These are phyloP conservation scores for Malus hybrid DNA, from an alignment of 331 rosid species.

Conservation along the genomic window DNA sequence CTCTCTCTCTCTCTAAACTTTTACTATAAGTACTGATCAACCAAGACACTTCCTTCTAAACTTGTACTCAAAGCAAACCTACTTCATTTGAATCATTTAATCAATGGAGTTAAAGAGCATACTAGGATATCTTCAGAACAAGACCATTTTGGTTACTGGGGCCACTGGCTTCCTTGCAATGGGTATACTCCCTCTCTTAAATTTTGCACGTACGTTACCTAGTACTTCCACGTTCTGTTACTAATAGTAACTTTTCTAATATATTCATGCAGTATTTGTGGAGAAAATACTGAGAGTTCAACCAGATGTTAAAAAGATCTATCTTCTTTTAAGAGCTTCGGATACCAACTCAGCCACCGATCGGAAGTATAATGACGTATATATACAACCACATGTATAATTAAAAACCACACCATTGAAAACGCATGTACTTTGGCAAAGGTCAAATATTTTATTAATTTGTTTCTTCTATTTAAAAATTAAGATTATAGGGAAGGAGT, in stretches of 20 bases:
- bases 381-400: neutral
- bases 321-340: conserved; percentile 46
- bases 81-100: too few species aligned
- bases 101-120: conserved; percentile 50
- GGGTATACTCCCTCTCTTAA: conserved; percentile 26
- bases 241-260: neutral
- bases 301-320: conserved; percentile 60
- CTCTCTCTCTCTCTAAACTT: too few species aligned
- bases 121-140: conserved; percentile 37
- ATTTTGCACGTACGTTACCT: too few species aligned
- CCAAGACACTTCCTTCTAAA: too few species aligned
- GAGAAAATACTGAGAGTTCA: conserved; percentile 66
- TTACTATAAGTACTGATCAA: too few species aligned
- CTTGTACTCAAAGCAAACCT: too few species aligned
- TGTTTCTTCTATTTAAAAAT: neutral
- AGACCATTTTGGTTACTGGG: conserved; percentile 51
- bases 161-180: conserved; percentile 66
- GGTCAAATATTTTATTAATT: neutral
- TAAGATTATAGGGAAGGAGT: conserved; percentile 49
- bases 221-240: neutral
- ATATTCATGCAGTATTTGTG: conserved; percentile 36
- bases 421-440: too few species aligned
- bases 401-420: too few species aligned
- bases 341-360: conserved; percentile 38
- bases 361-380: conserved; percentile 50